Evolutionary conservation across 116 monocot genomes (phyloP).

Genomic region (Iris pallida): DNA sequence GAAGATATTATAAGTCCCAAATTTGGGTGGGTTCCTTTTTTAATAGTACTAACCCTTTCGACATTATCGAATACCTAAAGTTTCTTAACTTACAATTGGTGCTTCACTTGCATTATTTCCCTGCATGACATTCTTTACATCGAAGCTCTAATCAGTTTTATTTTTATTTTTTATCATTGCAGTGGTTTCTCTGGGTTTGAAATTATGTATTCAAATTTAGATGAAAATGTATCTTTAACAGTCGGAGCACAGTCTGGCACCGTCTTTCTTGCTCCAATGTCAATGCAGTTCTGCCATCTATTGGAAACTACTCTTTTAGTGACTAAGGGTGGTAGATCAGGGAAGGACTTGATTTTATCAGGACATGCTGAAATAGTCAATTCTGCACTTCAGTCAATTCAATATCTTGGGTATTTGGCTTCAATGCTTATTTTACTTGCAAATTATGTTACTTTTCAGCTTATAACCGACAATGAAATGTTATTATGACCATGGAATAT

Average conservation of each 20-base stretch:
- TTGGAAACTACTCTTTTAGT: slow-evolving; percentile 32
- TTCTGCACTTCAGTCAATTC: slow-evolving; percentile 61
- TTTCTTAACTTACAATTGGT: background rate
- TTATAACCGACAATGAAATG: too few relatives aligned
- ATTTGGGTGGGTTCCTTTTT: slow-evolving; percentile 52
- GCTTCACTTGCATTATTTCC: background rate
- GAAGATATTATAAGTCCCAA: slow-evolving; percentile 69
- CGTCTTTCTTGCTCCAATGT: slow-evolving; percentile 65
- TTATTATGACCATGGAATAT: too few relatives aligned
- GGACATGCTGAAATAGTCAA: slow-evolving; percentile 60
- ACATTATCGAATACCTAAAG: background rate
- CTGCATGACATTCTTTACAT: background rate
- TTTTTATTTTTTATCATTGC: slow-evolving; percentile 15
- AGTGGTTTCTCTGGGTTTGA: slow-evolving; percentile 81
- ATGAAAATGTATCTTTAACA: slow-evolving; percentile 68
- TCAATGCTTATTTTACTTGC: background rate
- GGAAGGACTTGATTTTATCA: slow-evolving; percentile 47
- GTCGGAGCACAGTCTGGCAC: slow-evolving; percentile 59
- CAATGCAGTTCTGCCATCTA: slow-evolving; percentile 41
- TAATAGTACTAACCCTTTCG: background rate
- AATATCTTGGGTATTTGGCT: slow-evolving; percentile 68
- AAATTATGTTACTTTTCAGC: background rate
- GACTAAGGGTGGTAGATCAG: slow-evolving; percentile 31
- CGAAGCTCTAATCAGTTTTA: slow-evolving; percentile 1
- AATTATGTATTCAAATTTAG: slow-evolving; percentile 57